Conservation (phyloP, 441 rosid genomes). For the Erodium moschatum region DNA sequence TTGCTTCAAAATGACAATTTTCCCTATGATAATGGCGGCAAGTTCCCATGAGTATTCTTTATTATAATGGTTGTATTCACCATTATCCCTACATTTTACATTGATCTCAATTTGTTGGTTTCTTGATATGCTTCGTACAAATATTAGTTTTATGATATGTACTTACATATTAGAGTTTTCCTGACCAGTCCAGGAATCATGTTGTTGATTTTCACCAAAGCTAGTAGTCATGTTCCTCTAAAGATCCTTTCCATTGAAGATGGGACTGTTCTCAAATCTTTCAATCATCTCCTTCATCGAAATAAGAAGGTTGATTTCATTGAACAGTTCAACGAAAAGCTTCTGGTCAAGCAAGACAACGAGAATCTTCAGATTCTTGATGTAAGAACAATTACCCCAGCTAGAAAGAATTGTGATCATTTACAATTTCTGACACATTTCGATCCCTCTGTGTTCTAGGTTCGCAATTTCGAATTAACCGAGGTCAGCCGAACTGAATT, state of each 20-base stretch:
- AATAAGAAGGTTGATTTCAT: slow-evolving; percentile 81
- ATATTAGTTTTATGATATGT: neutral
- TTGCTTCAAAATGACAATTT: too few species aligned
- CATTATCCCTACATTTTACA: too few species aligned
- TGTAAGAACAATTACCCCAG: slow-evolving; percentile 31
- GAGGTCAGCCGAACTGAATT: slow-evolving; percentile 56
- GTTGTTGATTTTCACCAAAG: slow-evolving; percentile 60
- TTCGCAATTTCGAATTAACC: slow-evolving; percentile 50
- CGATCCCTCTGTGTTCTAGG: slow-evolving; percentile 30
- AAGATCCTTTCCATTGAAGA: slow-evolving; percentile 74
- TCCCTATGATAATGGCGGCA: too few species aligned
- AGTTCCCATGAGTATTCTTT: too few species aligned
- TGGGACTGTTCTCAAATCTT: slow-evolving; percentile 69
- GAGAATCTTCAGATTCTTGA: slow-evolving; percentile 83
- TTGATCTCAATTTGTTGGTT: neutral
- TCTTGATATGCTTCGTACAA: neutral
- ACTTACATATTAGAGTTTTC: neutral
- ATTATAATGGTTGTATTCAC: too few species aligned
- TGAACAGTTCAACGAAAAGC: slow-evolving; percentile 81
- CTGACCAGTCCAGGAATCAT: slow-evolving; percentile 67
- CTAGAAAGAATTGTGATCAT: neutral
- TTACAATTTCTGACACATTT: neutral
- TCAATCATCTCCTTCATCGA: slow-evolving; percentile 69
- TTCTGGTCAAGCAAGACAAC: slow-evolving; percentile 79
- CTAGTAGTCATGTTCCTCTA: slow-evolving; percentile 55